Base-by-base conservation (phyloP, 805 yeast species). In the Nakazawaea holstii region DNA sequence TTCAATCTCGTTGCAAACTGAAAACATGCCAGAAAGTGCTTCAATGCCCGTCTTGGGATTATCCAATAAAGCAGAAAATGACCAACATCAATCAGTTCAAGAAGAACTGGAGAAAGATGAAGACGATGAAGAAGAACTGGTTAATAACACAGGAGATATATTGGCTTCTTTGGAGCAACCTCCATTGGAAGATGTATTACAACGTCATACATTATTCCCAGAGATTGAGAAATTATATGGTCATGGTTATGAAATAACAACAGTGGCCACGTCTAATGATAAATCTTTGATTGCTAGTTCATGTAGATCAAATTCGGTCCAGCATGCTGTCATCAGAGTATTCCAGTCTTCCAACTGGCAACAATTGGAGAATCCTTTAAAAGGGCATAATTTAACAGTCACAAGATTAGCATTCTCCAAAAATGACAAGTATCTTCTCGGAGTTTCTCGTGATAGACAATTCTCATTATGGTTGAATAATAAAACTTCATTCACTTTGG, bases 191-290 rank as follows among this genome's bases (percentile, higher is more conserved):
- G 97, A 92, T 58, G 87, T 87, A 51, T 69, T 94, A 27, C 98
- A 94, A 62, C 76, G 98, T 58, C 88, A 83, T 59, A 87, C 98
- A 0, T 69, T 94, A 45, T 94, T 95, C 84, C 99, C 99, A 0
- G 99, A 94, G 60, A 69, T 84, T 48, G 99, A 94, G 58, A 94
- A 94, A 62, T 66, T 94, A 39, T 94, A 94, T 59, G 99, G 99
- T 0, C 99, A 94, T 63, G 99, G 99, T 8, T 95, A 89, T 65
- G 99, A 95, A 62, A 80, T 91, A 35, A 80, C 89, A 0, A 76
- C 92, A 39, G 74, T 90, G 35, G 95, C 87, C 45, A 76, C 82
- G 1, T 79, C 89, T 8, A 80, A 83, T 4, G 81, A 77, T 55
- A 76, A 79, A 11, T 61, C 67, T 33, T 61, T 84, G 26, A 73